phyloP scores from a whole-genome alignment of 495 filamentous ascomycete genomes.

The Coniosporium apollinis region DNA sequence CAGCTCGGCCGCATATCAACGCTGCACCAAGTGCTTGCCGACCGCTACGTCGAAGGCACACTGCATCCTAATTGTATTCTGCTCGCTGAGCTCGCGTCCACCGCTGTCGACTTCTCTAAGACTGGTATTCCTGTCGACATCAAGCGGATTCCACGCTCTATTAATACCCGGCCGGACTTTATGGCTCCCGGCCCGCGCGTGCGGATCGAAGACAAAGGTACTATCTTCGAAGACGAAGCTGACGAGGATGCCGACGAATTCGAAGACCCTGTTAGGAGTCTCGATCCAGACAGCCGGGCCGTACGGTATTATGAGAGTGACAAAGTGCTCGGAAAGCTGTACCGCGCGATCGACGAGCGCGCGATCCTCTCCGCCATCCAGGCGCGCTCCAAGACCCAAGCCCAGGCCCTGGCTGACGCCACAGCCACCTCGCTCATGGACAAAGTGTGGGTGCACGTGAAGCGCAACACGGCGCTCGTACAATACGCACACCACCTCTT shows the following conservation, averaged over 20 bases:
- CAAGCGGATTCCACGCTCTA: conserved; percentile 25
- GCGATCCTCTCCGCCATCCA: conserved; percentile 3
- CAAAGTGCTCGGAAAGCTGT: conserved; percentile 57
- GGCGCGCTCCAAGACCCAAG: too few species aligned
- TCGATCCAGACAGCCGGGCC: conserved; percentile 11
- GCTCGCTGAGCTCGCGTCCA: conserved; percentile 56
- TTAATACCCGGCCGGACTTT: conserved; percentile 38
- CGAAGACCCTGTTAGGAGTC: conserved; percentile 27
- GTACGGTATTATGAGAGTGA: conserved; percentile 46
- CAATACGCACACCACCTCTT: conserved; percentile 29
- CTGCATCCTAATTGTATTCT: conserved; percentile 37
- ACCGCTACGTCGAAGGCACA: conserved; percentile 39
- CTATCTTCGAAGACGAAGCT: conserved; percentile 25
- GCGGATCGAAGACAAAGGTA: conserved; percentile 27
- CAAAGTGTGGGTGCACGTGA: conserved; percentile 29
- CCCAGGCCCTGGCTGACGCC: too few species aligned
- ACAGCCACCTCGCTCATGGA: conserved; percentile 24
- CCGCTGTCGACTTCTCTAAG: conserved; percentile 72
- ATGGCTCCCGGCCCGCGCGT: conserved; percentile 49
- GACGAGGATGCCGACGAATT: conserved; percentile 37
- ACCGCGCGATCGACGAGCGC: conserved; percentile 54
- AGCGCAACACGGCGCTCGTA: conserved; percentile 17
- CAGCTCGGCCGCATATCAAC: conserved; percentile 52
- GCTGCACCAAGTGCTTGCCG: conserved; percentile 50
- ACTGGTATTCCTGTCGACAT: conserved; percentile 45